Conservation (phyloP, 257 asterid genomes). For the Salvia rosmarinus region DNA sequence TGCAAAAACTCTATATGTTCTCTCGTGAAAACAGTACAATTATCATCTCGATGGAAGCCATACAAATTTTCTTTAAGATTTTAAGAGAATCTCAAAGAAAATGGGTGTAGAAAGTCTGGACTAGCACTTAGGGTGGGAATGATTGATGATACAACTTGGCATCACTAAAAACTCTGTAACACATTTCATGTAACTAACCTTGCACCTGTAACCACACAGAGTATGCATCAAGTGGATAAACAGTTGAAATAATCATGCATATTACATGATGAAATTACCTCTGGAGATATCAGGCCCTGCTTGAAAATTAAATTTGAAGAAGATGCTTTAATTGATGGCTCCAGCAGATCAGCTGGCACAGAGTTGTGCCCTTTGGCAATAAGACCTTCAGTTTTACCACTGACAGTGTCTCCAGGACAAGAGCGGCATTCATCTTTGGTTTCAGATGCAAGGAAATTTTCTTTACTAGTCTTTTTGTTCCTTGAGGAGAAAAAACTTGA, state of each 20-base stretch:
- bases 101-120: not conserved
- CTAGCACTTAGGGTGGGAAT: not conserved
- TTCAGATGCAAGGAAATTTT: constrained; percentile 43
- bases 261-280: constrained; percentile 50
- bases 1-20: not conserved
- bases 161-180: not conserved
- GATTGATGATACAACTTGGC: not conserved
- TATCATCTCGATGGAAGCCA: not conserved
- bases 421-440: constrained; percentile 41
- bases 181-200: not conserved
- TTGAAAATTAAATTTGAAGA: constrained; percentile 40
- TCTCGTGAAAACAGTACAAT: not conserved
- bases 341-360: constrained; percentile 40
- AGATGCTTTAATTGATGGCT: constrained; percentile 40
- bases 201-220: constrained; percentile 6
- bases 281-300: constrained; percentile 45
- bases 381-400: constrained; percentile 38
- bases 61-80: not conserved
- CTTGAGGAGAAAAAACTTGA: constrained; percentile 82
- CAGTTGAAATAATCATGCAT: not conserved
- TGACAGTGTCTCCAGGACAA: constrained; percentile 37
- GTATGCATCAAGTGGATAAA: constrained; percentile 24
- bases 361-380: constrained; percentile 33
- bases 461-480: constrained; percentile 63
- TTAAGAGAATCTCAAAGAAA: constrained; percentile 15